phyloP scores from a whole-genome alignment of 371 early-diverging fungal genomes.

The Nematocida sp. region DNA sequence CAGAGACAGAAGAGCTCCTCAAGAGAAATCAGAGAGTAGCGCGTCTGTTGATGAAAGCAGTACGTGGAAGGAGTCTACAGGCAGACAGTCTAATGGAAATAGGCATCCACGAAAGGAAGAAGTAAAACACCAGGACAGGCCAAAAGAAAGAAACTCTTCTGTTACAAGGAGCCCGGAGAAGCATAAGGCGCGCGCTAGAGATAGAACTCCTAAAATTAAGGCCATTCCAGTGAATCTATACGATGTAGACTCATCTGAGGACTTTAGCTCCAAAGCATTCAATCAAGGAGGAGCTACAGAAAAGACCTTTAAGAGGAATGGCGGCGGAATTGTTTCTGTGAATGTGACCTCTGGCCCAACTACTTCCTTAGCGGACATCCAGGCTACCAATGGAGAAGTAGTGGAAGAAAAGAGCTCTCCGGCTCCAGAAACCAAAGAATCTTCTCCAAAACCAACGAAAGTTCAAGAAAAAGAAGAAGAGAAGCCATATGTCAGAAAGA shows the following conservation, averaged over 20 bases:
- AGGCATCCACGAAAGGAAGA: no score
- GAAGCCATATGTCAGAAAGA: no score
- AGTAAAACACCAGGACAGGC: neutral
- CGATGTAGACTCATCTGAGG: neutral
- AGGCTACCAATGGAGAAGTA: no score
- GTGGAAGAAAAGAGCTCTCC: no score
- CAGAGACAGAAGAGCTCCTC: slow-evolving; percentile 9
- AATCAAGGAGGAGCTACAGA: neutral
- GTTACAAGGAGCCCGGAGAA: neutral
- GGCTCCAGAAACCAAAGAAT: no score
- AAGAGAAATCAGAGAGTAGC: slow-evolving; percentile 6
- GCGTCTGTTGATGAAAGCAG: no score
- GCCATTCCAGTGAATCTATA: neutral
- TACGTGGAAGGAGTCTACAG: no score
- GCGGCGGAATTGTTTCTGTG: no score
- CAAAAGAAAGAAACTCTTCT: slow-evolving; percentile 6
- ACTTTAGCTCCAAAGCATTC: slow-evolving; percentile 21
- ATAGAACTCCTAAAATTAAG: slow-evolving; percentile 8
- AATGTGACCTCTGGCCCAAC: no score
- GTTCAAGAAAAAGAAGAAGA: neutral
- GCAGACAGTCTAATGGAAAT: no score
- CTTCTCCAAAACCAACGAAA: no score
- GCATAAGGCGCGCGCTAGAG: slow-evolving; percentile 3
- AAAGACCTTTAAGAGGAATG: neutral
- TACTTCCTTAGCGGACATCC: no score